Conservation (phyloP, 345 rosid genomes). For the Eucalyptus paniculata region DNA sequence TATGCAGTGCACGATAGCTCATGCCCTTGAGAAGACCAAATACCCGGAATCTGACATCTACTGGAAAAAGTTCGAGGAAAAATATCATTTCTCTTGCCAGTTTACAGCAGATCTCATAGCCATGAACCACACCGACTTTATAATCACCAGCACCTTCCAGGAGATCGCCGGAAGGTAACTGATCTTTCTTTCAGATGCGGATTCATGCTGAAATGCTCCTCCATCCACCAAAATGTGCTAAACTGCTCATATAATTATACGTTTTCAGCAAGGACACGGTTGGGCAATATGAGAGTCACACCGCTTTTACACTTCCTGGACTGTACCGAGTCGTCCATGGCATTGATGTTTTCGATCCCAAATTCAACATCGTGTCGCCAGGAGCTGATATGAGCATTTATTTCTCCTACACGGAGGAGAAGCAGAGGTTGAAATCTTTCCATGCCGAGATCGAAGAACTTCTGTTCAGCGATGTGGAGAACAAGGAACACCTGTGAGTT, state of each 20-base stretch:
- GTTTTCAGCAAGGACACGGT: slow-evolving; percentile 73
- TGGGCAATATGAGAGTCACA: slow-evolving; percentile 93
- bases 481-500: slow-evolving; percentile 71
- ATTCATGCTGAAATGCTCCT: not conserved
- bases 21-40: slow-evolving; percentile 93
- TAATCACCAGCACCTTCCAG: slow-evolving; percentile 97
- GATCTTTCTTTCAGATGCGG: not conserved
- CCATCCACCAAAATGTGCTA: not conserved
- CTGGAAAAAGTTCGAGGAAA: slow-evolving; percentile 89
- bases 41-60: slow-evolving; percentile 94
- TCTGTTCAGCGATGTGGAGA: slow-evolving; percentile 78
- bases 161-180: slow-evolving; percentile 96
- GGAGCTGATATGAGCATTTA: slow-evolving; percentile 69
- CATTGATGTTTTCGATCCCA: slow-evolving; percentile 87
- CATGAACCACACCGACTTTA: slow-evolving; percentile 97
- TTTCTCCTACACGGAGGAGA: slow-evolving; percentile 64
- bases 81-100: slow-evolving; percentile 95
- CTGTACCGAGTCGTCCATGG: slow-evolving; percentile 90
- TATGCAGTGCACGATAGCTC: slow-evolving; percentile 90
- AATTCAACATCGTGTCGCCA: slow-evolving; percentile 80
- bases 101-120: slow-evolving; percentile 93
- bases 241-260: not conserved
- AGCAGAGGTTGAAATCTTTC: slow-evolving; percentile 58
- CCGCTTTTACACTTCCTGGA: slow-evolving; percentile 85
- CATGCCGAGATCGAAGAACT: slow-evolving; percentile 75